Conservation (phyloP, 1,139 yeast species). For the Taphrina communis region DNA sequence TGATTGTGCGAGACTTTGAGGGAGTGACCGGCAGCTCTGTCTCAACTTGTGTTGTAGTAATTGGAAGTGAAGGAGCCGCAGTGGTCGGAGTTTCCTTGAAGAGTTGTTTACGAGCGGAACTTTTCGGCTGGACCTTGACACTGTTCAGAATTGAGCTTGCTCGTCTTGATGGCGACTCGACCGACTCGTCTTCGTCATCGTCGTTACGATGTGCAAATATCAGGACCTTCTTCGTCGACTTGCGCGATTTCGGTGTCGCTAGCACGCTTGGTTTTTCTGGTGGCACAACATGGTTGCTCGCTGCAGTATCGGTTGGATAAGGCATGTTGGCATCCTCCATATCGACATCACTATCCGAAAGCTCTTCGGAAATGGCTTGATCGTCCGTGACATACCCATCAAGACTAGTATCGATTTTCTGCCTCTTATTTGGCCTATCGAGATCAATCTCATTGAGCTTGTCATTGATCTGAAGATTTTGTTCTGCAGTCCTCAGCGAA, state of each 20-base stretch:
- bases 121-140: not conserved
- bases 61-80: not conserved
- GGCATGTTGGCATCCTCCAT: not conserved
- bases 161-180: slow-evolving; percentile 11
- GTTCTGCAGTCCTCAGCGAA: not conserved
- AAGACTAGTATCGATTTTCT: not conserved
- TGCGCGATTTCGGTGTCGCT: slow-evolving; percentile 12
- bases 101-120: slow-evolving; percentile 1
- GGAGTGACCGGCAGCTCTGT: not conserved
- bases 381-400: slow-evolving; percentile 11
- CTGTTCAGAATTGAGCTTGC: not conserved
- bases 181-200: slow-evolving; percentile 3
- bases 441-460: not conserved
- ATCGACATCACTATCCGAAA: slow-evolving; percentile 8
- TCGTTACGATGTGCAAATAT: not conserved
- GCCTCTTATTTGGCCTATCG: not conserved
- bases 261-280: not conserved
- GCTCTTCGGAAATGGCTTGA: slow-evolving; percentile 13
- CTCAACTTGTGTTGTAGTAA: not conserved
- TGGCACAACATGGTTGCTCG: not conserved
- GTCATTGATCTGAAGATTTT: not conserved
- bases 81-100: not conserved
- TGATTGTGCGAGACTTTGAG: not conserved
- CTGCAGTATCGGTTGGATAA: not conserved
- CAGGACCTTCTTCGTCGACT: slow-evolving; percentile 7